Evolutionary conservation across 2,329 filamentous ascomycete genomes (phyloP).

Genomic region (Colletotrichum sp.): DNA sequence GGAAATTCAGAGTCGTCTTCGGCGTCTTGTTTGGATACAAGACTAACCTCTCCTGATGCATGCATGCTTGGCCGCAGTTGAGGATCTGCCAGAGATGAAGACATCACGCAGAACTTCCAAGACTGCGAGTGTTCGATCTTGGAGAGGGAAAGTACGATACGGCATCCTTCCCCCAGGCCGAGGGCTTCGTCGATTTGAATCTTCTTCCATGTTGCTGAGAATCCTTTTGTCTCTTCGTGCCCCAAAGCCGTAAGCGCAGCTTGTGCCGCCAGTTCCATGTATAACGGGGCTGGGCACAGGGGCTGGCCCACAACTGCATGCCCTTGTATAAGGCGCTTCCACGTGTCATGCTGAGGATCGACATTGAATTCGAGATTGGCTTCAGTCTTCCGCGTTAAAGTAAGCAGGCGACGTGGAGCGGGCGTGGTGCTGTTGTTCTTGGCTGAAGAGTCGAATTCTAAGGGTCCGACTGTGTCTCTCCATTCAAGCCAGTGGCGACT

Average conservation of each 20-base stretch:
- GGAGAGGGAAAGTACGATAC: background rate
- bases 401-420: background rate
- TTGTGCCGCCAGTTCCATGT: background rate
- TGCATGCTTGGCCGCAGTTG: background rate
- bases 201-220: background rate
- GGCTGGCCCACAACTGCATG: background rate
- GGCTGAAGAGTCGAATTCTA: background rate
- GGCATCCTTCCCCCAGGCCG: background rate
- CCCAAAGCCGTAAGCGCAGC: background rate
- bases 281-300: background rate
- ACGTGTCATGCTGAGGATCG: background rate
- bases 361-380: background rate
- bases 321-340: background rate
- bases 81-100: background rate
- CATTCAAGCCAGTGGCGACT: constrained; percentile 42
- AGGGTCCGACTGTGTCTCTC: constrained; percentile 18
- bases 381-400: background rate
- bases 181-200: background rate
- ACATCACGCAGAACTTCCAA: background rate
- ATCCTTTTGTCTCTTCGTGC: background rate
- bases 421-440: background rate
- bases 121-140: background rate
- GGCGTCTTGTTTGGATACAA: background rate
- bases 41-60: background rate
- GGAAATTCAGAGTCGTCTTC: background rate